phyloP scores from a whole-genome alignment of 768 basidiomycete species.

The Phlebiopsis flavidoalba region DNA sequence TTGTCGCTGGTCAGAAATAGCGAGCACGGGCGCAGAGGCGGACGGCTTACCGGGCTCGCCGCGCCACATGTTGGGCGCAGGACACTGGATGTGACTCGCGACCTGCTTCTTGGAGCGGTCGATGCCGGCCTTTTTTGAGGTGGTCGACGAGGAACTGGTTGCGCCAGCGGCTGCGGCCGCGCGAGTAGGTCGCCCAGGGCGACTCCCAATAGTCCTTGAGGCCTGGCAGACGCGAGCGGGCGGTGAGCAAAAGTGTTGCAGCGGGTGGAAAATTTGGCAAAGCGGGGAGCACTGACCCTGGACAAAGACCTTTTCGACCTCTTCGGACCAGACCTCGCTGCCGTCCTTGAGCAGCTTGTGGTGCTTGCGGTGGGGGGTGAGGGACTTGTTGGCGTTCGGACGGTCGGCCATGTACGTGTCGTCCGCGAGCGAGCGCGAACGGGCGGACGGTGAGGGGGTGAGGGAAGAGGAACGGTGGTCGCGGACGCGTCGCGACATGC shows the following conservation, averaged over 20 bases:
- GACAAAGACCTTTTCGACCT: slow-evolving; percentile 46
- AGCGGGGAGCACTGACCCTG: background rate
- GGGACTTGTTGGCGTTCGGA: slow-evolving; percentile 27
- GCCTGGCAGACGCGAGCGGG: slow-evolving; percentile 35
- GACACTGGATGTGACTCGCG: slow-evolving; percentile 80
- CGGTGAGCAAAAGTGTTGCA: background rate
- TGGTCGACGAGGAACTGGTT: slow-evolving; percentile 86
- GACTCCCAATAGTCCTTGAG: slow-evolving; percentile 77
- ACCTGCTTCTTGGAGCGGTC: slow-evolving; percentile 82
- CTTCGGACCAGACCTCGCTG: slow-evolving; percentile 79
- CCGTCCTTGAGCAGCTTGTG: slow-evolving; percentile 83
- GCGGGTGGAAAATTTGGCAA: background rate
- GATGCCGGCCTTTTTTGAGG: slow-evolving; percentile 62
- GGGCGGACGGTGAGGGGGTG: slow-evolving; percentile 25
- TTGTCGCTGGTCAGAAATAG: slow-evolving; percentile 3
- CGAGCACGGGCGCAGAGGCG: background rate
- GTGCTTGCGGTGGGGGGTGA: slow-evolving; percentile 78
- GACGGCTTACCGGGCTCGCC: slow-evolving; percentile 60
- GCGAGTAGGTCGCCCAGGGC: slow-evolving; percentile 75
- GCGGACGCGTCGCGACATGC: slow-evolving; percentile 24
- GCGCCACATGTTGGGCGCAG: slow-evolving; percentile 85
- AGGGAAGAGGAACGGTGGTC: slow-evolving; percentile 22
- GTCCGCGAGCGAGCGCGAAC: slow-evolving; percentile 14
- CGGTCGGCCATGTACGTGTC: slow-evolving; percentile 19
- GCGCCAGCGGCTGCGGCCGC: slow-evolving; percentile 75